Evolutionary conservation across 306 rosid species (phyloP).

Genomic region (Leucaena leucocephala): DNA sequence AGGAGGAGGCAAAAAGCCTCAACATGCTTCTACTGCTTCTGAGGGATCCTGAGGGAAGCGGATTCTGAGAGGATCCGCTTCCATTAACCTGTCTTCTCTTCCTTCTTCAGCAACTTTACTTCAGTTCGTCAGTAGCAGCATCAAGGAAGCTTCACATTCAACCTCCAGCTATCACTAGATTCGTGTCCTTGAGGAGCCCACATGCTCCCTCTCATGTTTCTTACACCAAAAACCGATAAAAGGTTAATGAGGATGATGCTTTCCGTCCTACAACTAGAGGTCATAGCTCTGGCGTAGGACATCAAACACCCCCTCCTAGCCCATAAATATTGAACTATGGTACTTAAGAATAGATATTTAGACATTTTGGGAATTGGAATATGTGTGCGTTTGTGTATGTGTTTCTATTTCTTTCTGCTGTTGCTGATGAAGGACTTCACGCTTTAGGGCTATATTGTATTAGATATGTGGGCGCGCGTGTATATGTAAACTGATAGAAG

Average conservation of each 20-base stretch:
- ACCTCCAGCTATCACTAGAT: slow-evolving; percentile 41
- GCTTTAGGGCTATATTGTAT: neutral
- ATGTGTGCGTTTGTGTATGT: neutral
- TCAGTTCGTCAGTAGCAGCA: slow-evolving; percentile 33
- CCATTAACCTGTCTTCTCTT: slow-evolving; percentile 32
- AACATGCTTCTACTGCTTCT: no score
- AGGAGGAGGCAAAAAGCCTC: no score
- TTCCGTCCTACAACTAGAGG: slow-evolving; percentile 62
- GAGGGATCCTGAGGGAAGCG: no score
- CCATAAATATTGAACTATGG: slow-evolving; percentile 21
- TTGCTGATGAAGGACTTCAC: neutral
- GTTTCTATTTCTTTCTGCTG: neutral
- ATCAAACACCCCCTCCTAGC: slow-evolving; percentile 36
- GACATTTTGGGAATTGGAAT: neutral
- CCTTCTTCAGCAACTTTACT: slow-evolving; percentile 40
- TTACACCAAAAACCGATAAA: slow-evolving; percentile 50
- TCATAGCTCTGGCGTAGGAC: slow-evolving; percentile 69
- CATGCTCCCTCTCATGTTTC: slow-evolving; percentile 44
- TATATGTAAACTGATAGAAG: no score
- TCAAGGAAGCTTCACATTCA: slow-evolving; percentile 52
- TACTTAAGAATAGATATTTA: neutral
- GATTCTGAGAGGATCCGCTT: no score
- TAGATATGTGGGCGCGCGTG: no score
- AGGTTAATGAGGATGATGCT: slow-evolving; percentile 46
- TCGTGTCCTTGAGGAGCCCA: slow-evolving; percentile 32